Conservation (phyloP, 202 grass and related monocot genomes). For the Brachypodium distachyon region DNA sequence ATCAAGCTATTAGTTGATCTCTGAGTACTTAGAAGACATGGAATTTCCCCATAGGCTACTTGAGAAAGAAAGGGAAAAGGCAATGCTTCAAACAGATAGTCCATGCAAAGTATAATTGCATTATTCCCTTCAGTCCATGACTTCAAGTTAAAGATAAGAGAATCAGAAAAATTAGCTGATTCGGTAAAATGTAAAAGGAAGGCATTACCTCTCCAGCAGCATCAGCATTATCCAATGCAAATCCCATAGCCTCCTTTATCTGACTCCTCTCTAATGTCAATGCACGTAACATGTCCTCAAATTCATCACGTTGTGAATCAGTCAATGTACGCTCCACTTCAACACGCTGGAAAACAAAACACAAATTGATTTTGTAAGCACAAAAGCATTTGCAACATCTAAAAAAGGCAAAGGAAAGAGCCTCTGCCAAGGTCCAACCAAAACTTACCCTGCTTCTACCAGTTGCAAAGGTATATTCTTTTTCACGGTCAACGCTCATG, state of each 20-base stretch:
- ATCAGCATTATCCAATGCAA: constrained; percentile 93
- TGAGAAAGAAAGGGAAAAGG: neutral
- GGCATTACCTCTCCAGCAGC: constrained; percentile 85
- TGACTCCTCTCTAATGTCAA: constrained; percentile 91
- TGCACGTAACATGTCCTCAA: constrained; percentile 90
- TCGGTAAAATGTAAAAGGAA: neutral
- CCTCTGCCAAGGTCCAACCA: neutral
- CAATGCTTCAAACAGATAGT: too few species aligned
- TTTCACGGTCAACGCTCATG: constrained; percentile 74
- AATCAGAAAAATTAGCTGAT: neutral
- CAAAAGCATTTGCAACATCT: neutral
- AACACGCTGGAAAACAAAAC: constrained; percentile 54
- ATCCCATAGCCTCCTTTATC: constrained; percentile 90
- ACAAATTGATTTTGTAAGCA: constrained; percentile 19
- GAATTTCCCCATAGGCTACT: neutral
- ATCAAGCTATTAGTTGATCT: constrained; percentile 16
- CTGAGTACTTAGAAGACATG: neutral
- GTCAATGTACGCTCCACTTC: constrained; percentile 97
- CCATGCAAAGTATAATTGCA: too few species aligned
- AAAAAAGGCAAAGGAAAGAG: neutral
- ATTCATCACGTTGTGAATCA: constrained; percentile 95
- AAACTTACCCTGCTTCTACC: constrained; percentile 90
- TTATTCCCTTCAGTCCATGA: too few species aligned
- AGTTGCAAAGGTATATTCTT: constrained; percentile 76
- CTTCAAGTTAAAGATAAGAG: neutral